phyloP scores from a whole-genome alignment of 108 stramenopile genomes.

The Nannochloropsis granulata region DNA sequence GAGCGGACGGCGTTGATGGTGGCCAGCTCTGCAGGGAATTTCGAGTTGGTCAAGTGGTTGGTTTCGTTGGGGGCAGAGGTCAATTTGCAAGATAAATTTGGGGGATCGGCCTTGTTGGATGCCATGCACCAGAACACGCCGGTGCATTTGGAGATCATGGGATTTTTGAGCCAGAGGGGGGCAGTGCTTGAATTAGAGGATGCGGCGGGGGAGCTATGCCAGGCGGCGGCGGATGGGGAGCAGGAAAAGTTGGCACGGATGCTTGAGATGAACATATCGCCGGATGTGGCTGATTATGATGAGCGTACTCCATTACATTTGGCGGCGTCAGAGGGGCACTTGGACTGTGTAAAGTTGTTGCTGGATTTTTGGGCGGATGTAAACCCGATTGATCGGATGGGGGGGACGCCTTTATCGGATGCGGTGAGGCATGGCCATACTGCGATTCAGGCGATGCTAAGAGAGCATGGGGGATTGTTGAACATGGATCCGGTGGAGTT shows the following conservation, averaged over 20 bases:
- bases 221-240: neutral
- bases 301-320: neutral
- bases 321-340: neutral
- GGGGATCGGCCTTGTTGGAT: neutral
- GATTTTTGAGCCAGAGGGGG: neutral
- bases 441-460: neutral
- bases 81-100: neutral
- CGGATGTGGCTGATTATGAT: neutral
- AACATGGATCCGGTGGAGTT: neutral
- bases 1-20: neutral
- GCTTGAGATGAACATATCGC: neutral
- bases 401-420: neutral
- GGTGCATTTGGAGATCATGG: neutral
- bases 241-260: neutral
- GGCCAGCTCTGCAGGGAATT: neutral
- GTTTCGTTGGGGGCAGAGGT: neutral
- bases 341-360: neutral
- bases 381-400: neutral
- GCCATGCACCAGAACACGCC: neutral
- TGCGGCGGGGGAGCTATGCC: neutral
- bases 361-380: neutral
- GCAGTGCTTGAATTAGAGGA: neutral
- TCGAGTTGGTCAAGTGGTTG: neutral
- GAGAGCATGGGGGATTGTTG: neutral
- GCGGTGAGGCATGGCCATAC: neutral